Evolutionary conservation across 192 early-diverging fungal species (phyloP), one percentile per base, ranked within the genome.

Genomic region (Piromyces sp.): DNA sequence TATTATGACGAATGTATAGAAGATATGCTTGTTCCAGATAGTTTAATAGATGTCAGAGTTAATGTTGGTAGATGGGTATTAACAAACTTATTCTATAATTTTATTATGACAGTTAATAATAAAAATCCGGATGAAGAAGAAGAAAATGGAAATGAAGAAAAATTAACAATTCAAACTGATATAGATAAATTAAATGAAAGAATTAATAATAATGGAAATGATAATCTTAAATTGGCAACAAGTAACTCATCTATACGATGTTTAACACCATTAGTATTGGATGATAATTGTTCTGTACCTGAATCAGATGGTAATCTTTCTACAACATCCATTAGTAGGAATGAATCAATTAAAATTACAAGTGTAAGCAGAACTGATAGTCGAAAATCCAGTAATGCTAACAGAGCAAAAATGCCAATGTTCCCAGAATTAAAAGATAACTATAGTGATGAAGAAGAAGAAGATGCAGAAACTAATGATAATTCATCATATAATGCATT

Each of bases 61-160:
- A 94, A 93, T 84, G 84, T 96, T 2, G 95, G 94, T 36, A 93
- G 92, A 85, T 95, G 96, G 89, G 92, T 97, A 1, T 85, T 95
- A 38, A 90, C 93, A 5, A 90, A 94, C 30, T 86, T 95, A 15
- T 90, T 98, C 86, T 82, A 89, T 29, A 80, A 91, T 78, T 88
- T 93, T 87, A 86, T 88, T 81, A 79, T 89, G 85, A n/a, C 51
- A 28, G 22, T 68, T n/a, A 68, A 19, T 22, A 51, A 51, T 68
- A 68, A 68, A 68, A 9, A 68, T n/a, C 17, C 51, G n/a, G 26
- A 68, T 0, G 11, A 9, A n/a, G 51, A 68, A 7, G 26, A 68
- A 11, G 11, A n/a, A 26, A 17, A 68, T n/a, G n/a, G n/a, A 33
- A 33, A 33, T 33, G 31, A 6, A 33, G 31, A 6, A 26, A 68